Evolutionary conservation across 129 eudicot genomes (phyloP), one percentile per base, ranked within the genome.

Genomic region (Saussurea involucrata): DNA sequence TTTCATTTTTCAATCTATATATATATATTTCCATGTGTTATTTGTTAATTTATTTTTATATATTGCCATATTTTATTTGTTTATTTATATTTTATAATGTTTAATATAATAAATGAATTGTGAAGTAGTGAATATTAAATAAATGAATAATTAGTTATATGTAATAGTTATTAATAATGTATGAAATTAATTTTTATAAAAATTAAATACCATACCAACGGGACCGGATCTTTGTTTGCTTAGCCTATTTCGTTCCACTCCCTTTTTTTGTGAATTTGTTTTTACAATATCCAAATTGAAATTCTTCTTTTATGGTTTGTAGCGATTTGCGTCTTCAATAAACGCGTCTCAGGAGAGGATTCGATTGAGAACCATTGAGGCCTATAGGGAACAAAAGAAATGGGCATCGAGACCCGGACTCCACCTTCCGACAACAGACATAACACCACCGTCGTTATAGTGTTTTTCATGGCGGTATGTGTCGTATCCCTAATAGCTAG

Each of bases 321-420:
- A 92, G 97, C 85, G 77, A 75, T 79, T 74, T 63, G 92, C 82
- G 88, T 80, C 84, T 60, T 25, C 78, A 24, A 71, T 77, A 32
- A 88, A 87, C 63, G 97, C 98, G 21, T 94, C 93, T n/a, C 81
- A 84, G 46, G 98, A 94, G 83, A 91, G 98, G 83, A 92, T 91
- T 42, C 92, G 98, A 5, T 71, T 94, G 65, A 87, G 86, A 81
- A 89, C 97, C 40, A 87, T 91, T 21, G 97, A 91, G 69, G 90
- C 90, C 34, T 94, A 94, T 84, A 84, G 98, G 67, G 85, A 82
- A 27, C 87, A 85, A 29, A 94, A 87, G 83, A 90, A 87, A 76
- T 93, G 97, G 98, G 82, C 86, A 24, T 87, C 97, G 60, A 94
- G 98, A 81, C 98, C 92, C 0, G 98, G 98, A 29, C 66, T 89